These are phyloP conservation scores for Tanacetum coccineum DNA, from an alignment of 129 eudicot species.

Conservation along the genomic window DNA sequence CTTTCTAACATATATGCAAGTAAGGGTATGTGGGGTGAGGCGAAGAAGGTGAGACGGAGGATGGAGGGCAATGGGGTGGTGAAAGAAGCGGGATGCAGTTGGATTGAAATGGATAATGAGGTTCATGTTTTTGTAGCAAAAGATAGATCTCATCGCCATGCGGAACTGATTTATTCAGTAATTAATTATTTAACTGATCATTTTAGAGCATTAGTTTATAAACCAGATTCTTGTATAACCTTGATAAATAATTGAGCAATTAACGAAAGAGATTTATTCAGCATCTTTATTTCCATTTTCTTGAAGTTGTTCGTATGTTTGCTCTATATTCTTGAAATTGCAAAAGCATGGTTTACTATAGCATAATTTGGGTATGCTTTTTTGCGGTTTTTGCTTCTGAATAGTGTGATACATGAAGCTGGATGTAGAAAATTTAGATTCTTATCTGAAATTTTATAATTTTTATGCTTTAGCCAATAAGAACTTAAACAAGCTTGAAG, in stretches of 20 bases:
- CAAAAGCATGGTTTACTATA: too few species aligned
- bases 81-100: conserved; percentile 67
- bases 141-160: conserved; percentile 38
- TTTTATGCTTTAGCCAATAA: too few species aligned
- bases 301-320: neutral
- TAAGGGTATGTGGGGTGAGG: conserved; percentile 60
- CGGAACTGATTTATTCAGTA: conserved; percentile 35
- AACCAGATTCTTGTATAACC: conserved; percentile 29
- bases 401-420: too few species aligned
- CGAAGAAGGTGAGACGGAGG: conserved; percentile 47
- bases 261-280: neutral
- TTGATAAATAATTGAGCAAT: conserved; percentile 23
- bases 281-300: neutral
- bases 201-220: conserved; percentile 34
- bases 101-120: conserved; percentile 55
- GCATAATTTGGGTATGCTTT: too few species aligned
- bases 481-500: too few species aligned
- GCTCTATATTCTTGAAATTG: neutral
- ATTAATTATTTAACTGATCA: conserved; percentile 35
- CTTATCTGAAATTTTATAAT: too few species aligned
- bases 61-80: conserved; percentile 55
- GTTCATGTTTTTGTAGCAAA: conserved; percentile 46
- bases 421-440: too few species aligned
- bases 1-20: conserved; percentile 63
- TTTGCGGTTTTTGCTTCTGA: too few species aligned